A percentile compares a stretch with the other conserved stretches of the same genome.
phyloP scores from a whole-genome alignment of 768 basidiomycete species.

The Pulveroboletus sp. region DNA sequence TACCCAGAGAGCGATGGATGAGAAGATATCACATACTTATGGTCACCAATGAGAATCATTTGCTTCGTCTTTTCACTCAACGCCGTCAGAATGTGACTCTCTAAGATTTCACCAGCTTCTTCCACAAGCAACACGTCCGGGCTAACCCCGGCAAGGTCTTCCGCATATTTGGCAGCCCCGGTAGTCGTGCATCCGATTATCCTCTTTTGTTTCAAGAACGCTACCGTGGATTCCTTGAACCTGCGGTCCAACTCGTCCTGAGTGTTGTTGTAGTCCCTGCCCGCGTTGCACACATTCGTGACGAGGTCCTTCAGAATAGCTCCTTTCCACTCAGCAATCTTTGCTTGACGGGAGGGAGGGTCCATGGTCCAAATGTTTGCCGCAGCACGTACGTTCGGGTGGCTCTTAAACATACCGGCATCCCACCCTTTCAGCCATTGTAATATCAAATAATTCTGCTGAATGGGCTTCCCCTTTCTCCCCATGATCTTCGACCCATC shows the following conservation, averaged over 20 bases:
- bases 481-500: constrained; percentile 48
- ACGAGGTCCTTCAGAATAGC: constrained; percentile 36
- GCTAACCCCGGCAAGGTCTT: constrained; percentile 42
- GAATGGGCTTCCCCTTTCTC: constrained; percentile 35
- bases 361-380: constrained; percentile 39
- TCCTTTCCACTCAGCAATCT: constrained; percentile 35
- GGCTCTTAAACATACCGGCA: constrained; percentile 40
- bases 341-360: constrained; percentile 22
- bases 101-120: constrained; percentile 73
- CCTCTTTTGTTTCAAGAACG: constrained; percentile 43
- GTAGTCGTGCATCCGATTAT: constrained; percentile 74
- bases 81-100: constrained; percentile 64
- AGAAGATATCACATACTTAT: constrained; percentile 45
- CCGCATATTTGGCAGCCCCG: constrained; percentile 60
- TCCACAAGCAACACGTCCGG: constrained; percentile 63
- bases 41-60: constrained; percentile 69
- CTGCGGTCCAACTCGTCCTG: constrained; percentile 36
- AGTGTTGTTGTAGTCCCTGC: constrained; percentile 41
- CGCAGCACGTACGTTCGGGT: constrained; percentile 24
- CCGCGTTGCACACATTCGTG: constrained; percentile 31
- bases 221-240: constrained; percentile 34
- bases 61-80: constrained; percentile 48
- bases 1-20: neutral
- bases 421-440: constrained; percentile 46
- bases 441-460: constrained; percentile 40